Base-by-base conservation (phyloP, 2,329 filamentous ascomycete genomes). In the Myriosclerotinia duriaeana region DNA sequence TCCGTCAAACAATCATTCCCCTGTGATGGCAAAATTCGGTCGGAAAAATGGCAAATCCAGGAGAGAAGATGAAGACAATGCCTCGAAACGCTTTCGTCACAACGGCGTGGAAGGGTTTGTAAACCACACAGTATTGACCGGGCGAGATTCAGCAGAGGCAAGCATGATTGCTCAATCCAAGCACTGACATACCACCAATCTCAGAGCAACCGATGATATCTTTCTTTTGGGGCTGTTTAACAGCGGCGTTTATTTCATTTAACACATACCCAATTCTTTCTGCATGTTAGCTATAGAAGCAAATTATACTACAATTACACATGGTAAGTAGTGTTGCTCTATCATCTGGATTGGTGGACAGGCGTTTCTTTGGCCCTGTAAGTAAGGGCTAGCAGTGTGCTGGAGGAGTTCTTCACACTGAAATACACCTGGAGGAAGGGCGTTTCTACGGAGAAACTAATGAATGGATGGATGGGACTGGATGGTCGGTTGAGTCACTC, bases 261-360 rank as follows among this genome's bases (percentile, higher is more conserved):
- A 36, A 22, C 17, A 42, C 26, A 64, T 64, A 56, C 61, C 61
- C 52, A 17, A 64, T 15, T 64, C 61, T 56, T 56, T 64, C 30
- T 46, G 38, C 61, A 55, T 55, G 40, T 34, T 3, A 55, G 20
- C 38, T 42, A n/a, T 46, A 6, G 22, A 15, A 15, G 46, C 52
- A 36, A 26, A 15, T 46, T 52, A 55, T 56, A 55, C 48, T 12
- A 34, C 38, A 36, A 34, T 56, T 55, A 20, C 50, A 46, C 12
- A 44, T 44, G 38, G 38, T 40, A 55, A 22, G 15, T 34, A 55
- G 38, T n/a, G 46, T 50, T 50, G 30, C 30, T 40, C 30, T 34
- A 48, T 26, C 54, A 46, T 61, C n/a, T 8, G 5, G 26, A 26
- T 50, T 38, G 58, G 50, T 48, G 15, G 46, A 26, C 26, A 34